phyloP scores from a whole-genome alignment of 1,284 basidiomycete genomes.

The Polyporus tsugae region DNA sequence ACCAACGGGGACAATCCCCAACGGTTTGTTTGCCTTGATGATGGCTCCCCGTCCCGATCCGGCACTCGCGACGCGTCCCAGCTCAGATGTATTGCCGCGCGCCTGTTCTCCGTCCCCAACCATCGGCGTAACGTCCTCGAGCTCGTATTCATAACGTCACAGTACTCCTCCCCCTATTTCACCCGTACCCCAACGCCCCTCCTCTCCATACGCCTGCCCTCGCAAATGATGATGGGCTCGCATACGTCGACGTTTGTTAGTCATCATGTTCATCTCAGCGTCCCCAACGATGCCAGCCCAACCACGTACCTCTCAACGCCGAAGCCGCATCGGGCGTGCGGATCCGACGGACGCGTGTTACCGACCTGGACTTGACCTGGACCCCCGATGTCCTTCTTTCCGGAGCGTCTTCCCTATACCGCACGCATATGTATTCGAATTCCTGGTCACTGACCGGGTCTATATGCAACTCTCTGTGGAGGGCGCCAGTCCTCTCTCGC shows the following conservation, averaged over 20 bases:
- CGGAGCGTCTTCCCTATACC: too few species aligned
- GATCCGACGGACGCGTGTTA: slow-evolving; percentile 1
- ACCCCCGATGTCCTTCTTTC: too few species aligned
- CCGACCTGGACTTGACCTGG: not conserved
- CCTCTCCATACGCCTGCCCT: not conserved
- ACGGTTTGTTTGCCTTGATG: slow-evolving; percentile 18
- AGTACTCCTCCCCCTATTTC: not conserved
- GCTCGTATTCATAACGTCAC: slow-evolving; percentile 10
- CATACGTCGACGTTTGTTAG: slow-evolving; percentile 2
- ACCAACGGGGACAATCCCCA: slow-evolving; percentile 17
- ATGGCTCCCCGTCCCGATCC: slow-evolving; percentile 10
- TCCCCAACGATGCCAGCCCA: slow-evolving; percentile 21
- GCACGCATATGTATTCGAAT: too few species aligned
- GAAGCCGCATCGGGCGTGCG: slow-evolving; percentile 2
- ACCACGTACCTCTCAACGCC: not conserved
- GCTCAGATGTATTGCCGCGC: not conserved
- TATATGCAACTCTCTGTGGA: too few species aligned
- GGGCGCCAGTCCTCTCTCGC: too few species aligned
- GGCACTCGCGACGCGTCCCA: slow-evolving; percentile 19
- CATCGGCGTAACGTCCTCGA: too few species aligned
- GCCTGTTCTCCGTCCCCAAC: slow-evolving; percentile 4
- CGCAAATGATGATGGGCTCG: too few species aligned
- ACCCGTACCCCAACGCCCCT: not conserved
- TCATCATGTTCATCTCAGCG: slow-evolving; percentile 26
- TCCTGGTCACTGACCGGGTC: too few species aligned